Evolutionary conservation across 805 yeast species (phyloP), one percentile per base, ranked within the genome.

Genomic region (Yarrowia yakushimensis): DNA sequence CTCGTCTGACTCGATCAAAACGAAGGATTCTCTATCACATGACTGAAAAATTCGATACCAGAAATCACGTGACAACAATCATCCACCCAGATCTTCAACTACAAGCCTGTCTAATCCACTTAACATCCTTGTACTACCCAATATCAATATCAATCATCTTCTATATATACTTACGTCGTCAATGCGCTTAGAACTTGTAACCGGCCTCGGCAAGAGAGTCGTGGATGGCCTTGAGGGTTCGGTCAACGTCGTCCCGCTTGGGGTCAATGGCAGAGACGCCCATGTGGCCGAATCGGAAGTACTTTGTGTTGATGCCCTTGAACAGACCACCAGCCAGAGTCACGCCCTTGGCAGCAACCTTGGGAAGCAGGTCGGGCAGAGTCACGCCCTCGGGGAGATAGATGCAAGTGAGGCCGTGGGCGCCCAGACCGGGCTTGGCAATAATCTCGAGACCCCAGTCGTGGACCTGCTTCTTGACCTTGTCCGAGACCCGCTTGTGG

Each of bases 231-330:
- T 74, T 71, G 64, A 79, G 76, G 39, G 82, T 82, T 62, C 72
- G 72, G 63, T 81, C 82, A 28, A 86, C 73, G 71, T 86, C 88
- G 33, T 80, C 79, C 65, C 83, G 77, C 62, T 77, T 74, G 37
- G 76, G 79, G 67, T 85, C 84, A 64, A 82, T 76, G 12, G 86
- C 88, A 50, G 91, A 81, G 64, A 84, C 85, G 66, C 97, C 97
- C 98, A 93, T 93, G 77, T 92, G 98, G 34, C 98, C 98, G 64
- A 92, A 85, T 76, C 98, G 84, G 79, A 93, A 89, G 78, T 92
- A 92, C 73, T 87, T 85, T 64, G 87, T 82, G 50, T 84, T 86
- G 69, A 90, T 84, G 23, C 85, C 90, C 74, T 84, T 85, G 77
- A 88, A 93, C 67, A 92, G 87, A 64, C 97, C 97, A 55, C 94